These are phyloP conservation scores for Morella rubra DNA, from an alignment of 306 rosid genomes.

Conservation along the genomic window DNA sequence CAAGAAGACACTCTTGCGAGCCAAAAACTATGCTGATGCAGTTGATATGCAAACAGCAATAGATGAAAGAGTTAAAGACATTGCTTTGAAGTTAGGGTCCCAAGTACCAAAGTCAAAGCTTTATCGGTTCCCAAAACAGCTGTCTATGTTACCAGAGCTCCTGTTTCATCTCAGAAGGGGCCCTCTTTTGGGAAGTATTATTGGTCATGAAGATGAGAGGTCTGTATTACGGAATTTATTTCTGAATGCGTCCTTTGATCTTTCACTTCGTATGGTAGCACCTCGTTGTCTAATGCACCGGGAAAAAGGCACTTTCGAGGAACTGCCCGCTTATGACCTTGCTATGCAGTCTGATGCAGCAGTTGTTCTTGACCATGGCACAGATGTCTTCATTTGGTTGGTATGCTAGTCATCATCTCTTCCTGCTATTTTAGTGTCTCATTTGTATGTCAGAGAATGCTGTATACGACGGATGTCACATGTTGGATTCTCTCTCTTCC, in stretches of 20 bases:
- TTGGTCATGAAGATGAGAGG: conserved; percentile 98
- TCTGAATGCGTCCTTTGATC: conserved; percentile 86
- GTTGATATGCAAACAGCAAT: conserved; percentile 65
- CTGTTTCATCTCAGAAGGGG: conserved; percentile 90
- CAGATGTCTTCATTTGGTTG: conserved; percentile 96
- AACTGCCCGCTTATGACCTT: conserved; percentile 89
- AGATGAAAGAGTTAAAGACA: conserved; percentile 87
- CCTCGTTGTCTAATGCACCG: conserved; percentile 97
- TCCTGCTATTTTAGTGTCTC: not conserved
- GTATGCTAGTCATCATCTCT: conserved; percentile 40
- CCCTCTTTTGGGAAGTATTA: conserved; percentile 83
- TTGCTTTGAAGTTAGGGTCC: conserved; percentile 73
- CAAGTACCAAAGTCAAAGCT: conserved; percentile 76
- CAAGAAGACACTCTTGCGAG: conserved; percentile 74
- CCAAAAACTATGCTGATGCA: conserved; percentile 63
- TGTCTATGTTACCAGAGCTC: conserved; percentile 76
- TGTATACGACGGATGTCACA: not conserved
- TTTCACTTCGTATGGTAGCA: conserved; percentile 89
- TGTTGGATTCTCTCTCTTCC: not conserved
- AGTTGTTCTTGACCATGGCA: conserved; percentile 92
- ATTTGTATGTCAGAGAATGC: conserved; percentile 7
- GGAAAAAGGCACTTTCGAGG: conserved; percentile 91
- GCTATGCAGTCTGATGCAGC: conserved; percentile 97
- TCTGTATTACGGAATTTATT: conserved; percentile 80
- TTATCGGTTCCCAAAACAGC: conserved; percentile 74